Evolutionary conservation across 768 basidiomycete genomes (phyloP), one percentile per base, ranked within the genome.

Genomic region (Tricholoma saponaceum): DNA sequence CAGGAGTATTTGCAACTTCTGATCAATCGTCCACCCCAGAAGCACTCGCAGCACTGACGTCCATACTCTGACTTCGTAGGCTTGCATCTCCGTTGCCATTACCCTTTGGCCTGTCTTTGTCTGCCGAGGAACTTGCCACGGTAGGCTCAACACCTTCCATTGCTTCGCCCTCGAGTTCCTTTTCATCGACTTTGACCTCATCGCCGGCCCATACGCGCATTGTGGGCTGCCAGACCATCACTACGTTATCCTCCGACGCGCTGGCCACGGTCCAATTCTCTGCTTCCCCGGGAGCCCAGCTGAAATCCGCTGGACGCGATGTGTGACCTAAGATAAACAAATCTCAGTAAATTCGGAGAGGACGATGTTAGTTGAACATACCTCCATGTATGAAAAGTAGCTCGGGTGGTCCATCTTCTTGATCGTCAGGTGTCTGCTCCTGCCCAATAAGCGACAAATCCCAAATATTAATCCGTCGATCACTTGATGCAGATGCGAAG

Each of bases 321-420:
- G 92, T 94, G 65, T 94, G 92, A 20, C 92, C 90, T 92, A 56
- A n/a, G 47, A 22, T 50, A 37, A 47, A n/a, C 44, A 39, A 53
- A 39, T 58, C 22, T 56, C 51, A 50, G n/a, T 4, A 26, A 20
- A 41, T 26, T 23, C 25, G 26, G 54, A 47, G 58, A 52, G 33
- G 30, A 2, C 49, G 8, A 51, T 54, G 23, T 5, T 58, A 55
- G 62, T 70, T 57, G 64, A 68, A 62, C 83, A 59, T 76, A 84
- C 90, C 97, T 63, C 97, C 97, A 64, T 99, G 97, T 49, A 98
- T 83, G 71, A 99, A 99, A 62, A 98, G 73, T 57, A 98, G 74
- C 71, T 99, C 97, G 0, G 97, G 97, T 14, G 97, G 95, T 1
- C 97, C 97, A 66, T 99, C 97, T 70, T 99, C 97, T 58, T 94